Percentiles rank a stretch among this genome's conserved stretches.
Conservation (phyloP, 2,329 filamentous ascomycete genomes). For the Talaromyces piceae region DNA sequence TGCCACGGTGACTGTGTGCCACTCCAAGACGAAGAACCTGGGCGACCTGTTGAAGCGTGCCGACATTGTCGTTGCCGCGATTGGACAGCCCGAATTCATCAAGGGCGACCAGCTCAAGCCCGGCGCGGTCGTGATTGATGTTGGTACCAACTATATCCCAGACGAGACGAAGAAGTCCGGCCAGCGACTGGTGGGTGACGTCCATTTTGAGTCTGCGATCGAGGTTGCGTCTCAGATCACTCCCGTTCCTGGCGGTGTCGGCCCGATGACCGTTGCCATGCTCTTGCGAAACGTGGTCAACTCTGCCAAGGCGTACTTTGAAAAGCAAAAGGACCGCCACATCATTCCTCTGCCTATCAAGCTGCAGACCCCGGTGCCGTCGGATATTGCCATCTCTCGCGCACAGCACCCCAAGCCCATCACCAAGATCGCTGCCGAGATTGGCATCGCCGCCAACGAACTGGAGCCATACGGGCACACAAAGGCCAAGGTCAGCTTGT, state of each 20-base stretch:
- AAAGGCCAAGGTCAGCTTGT: constrained; percentile 91
- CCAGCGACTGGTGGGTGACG: constrained; percentile 85
- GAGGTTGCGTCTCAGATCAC: constrained; percentile 90
- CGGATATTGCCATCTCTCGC: constrained; percentile 86
- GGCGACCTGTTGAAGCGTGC: constrained; percentile 69
- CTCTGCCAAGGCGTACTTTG: constrained; percentile 72
- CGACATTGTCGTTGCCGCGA: constrained; percentile 85
- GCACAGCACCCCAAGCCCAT: constrained; percentile 89
- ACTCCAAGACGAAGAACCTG: constrained; percentile 75
- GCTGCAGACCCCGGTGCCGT: constrained; percentile 74
- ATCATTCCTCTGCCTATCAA: constrained; percentile 79
- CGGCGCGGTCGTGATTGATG: constrained; percentile 92
- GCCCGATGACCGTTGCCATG: constrained; percentile 99
- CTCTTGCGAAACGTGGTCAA: constrained; percentile 91
- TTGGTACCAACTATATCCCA: constrained; percentile 91
- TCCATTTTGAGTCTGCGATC: constrained; percentile 78
- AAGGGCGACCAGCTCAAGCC: constrained; percentile 95
- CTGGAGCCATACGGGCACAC: constrained; percentile 90
- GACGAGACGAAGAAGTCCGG: constrained; percentile 89
- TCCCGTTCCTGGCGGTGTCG: constrained; percentile 91
- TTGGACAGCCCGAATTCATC: constrained; percentile 79
- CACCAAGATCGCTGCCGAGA: constrained; percentile 71
- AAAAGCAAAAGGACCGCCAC: constrained; percentile 70
- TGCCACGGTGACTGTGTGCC: constrained; percentile 93
- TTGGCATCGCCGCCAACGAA: constrained; percentile 82